Conservation (phyloP, 108 stramenopile genomes). For the Fistulifera solaris region DNA sequence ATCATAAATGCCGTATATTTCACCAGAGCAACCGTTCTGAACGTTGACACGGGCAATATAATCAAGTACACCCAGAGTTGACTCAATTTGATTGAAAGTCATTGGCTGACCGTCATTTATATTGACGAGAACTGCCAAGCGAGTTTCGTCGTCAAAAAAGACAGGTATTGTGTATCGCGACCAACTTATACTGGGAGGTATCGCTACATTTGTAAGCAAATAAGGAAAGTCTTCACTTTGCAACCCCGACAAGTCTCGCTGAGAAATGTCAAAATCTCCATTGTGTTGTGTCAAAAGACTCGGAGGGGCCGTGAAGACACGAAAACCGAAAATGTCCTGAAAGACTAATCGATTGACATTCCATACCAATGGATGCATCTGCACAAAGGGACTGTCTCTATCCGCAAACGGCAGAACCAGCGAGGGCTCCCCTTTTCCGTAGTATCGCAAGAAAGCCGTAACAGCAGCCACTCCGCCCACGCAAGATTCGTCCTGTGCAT, state of each 20-base stretch:
- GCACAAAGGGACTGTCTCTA: conserved; percentile 10
- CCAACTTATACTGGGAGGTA: conserved; percentile 19
- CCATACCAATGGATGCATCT: conserved; percentile 23
- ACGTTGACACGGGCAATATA: conserved; percentile 13
- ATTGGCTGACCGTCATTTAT: conserved; percentile 1
- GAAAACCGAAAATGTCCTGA: conserved; percentile 7
- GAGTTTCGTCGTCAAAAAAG: conserved; percentile 13
- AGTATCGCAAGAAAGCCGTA: conserved; percentile 2
- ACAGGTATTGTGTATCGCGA: conserved; percentile 9
- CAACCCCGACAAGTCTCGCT: conserved; percentile 13
- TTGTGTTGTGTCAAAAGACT: conserved; percentile 17
- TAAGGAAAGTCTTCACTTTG: conserved; percentile 16
- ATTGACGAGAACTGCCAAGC: conserved; percentile 15
- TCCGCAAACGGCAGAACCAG: conserved; percentile 3
- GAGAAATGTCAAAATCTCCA: conserved; percentile 5
- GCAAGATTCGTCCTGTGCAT: conserved; percentile 3
- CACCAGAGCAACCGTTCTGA: conserved; percentile 12
- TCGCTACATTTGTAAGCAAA: conserved; percentile 14
- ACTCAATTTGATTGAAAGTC: conserved; percentile 6
- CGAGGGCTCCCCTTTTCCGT: not conserved
- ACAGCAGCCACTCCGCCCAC: not conserved
- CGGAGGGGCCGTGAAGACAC: conserved; percentile 11
- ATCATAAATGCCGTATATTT: not conserved
- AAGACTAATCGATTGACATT: conserved; percentile 18
- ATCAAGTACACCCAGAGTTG: conserved; percentile 8